These are phyloP conservation scores for Rutstroemia sp. DNA, from an alignment of 2,329 filamentous ascomycete species.

Conservation along the genomic window DNA sequence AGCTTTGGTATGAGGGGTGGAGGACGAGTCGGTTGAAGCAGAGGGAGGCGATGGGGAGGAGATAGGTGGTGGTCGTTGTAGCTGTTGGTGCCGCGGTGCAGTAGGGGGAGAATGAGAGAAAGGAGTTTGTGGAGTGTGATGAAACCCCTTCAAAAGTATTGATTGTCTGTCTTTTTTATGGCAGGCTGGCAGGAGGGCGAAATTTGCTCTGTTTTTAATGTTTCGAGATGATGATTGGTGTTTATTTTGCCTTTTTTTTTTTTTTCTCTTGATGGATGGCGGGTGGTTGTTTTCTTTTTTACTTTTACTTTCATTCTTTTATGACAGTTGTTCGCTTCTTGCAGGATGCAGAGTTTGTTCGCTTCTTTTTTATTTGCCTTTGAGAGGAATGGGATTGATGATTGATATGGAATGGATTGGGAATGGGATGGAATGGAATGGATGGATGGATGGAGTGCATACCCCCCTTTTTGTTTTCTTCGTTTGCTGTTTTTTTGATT, in stretches of 20 bases:
- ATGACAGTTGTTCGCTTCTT: too few species aligned
- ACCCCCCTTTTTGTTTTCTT: not conserved
- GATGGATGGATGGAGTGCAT: not conserved
- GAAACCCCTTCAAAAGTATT: not conserved
- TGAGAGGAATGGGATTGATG: too few species aligned
- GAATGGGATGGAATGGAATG: not conserved
- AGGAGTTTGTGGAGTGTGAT: not conserved
- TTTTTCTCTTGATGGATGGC: not conserved
- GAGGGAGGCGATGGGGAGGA: constrained; percentile 19
- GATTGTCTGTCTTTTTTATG: not conserved
- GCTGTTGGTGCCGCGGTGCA: too few species aligned
- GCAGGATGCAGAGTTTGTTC: too few species aligned
- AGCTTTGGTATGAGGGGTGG: constrained; percentile 96
- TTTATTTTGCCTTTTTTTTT: not conserved
- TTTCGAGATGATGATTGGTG: not conserved
- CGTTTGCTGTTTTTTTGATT: not conserved
- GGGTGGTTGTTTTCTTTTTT: too few species aligned
- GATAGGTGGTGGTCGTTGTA: constrained; percentile 12
- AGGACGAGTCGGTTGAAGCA: constrained; percentile 57
- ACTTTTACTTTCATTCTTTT: too few species aligned
- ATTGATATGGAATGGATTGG: not conserved
- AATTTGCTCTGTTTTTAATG: not conserved
- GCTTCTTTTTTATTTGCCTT: too few species aligned
- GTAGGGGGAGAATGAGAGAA: not conserved
- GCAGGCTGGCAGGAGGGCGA: not conserved